A percentile compares a stretch with the other conserved stretches of the same genome.
phyloP scores from a whole-genome alignment of 140 eudicot species.

The Eryngium alpinum region DNA sequence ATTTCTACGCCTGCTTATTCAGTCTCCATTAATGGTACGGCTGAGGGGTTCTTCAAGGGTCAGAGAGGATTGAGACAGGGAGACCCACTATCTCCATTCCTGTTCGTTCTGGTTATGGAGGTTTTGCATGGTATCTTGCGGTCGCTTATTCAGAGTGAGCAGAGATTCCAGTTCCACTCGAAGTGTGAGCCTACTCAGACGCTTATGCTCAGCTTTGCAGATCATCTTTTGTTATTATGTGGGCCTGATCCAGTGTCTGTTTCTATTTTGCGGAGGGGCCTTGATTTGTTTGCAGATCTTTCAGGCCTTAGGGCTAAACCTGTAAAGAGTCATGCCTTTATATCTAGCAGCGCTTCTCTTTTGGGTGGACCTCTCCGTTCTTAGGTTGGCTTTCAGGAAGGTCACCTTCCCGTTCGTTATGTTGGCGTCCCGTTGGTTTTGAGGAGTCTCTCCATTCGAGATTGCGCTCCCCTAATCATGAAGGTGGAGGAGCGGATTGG shows the following conservation, averaged over 20 bases:
- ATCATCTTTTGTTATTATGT: not conserved
- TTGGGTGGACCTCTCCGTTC: not conserved
- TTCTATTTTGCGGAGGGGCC: not conserved
- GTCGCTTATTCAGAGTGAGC: not conserved
- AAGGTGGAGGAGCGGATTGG: not conserved
- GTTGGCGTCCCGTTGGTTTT: not conserved
- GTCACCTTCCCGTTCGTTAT: not conserved
- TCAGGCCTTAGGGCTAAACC: not conserved
- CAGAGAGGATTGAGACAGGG: not conserved
- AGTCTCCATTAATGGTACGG: not conserved
- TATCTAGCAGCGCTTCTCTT: not conserved
- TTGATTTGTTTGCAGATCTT: not conserved
- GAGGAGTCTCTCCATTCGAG: not conserved
- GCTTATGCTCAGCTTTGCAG: not conserved
- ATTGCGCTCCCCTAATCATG: not conserved
- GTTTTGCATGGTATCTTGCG: not conserved
- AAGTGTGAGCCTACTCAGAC: not conserved
- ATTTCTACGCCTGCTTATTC: not conserved
- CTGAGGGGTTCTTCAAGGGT: not conserved
- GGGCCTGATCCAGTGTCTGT: not conserved
- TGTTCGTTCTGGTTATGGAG: not conserved
- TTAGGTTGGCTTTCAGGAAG: not conserved
- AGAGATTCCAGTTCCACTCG: not conserved
- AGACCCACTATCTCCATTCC: not conserved
- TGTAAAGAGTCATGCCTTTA: not conserved